Conservation (phyloP, 176 grass and related monocot genomes). For the Phoenix dactylifera region DNA sequence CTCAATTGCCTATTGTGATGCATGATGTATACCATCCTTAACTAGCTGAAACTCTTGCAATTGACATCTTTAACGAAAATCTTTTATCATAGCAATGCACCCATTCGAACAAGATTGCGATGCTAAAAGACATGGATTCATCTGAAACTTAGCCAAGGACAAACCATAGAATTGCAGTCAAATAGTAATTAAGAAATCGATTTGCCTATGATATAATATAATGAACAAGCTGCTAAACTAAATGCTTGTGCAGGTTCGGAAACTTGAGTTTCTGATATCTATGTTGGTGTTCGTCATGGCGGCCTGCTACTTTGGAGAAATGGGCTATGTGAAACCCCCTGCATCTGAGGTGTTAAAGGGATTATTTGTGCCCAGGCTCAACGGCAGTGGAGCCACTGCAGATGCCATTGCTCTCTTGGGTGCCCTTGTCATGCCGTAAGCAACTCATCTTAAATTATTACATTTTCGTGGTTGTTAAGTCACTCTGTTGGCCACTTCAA, state of each 20-base stretch:
- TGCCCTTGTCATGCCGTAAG: slow-evolving; percentile 89
- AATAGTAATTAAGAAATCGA: too few relatives aligned
- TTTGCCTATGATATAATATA: background rate
- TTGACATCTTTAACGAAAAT: too few relatives aligned
- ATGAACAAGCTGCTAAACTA: background rate
- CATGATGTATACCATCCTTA: too few relatives aligned
- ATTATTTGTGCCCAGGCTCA: slow-evolving; percentile 63
- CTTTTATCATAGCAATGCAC: too few relatives aligned
- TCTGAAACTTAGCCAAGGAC: too few relatives aligned
- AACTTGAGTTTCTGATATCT: slow-evolving; percentile 56
- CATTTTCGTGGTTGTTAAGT: too few relatives aligned
- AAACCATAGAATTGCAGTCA: too few relatives aligned
- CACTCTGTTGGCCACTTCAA: too few relatives aligned
- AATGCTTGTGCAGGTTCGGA: slow-evolving; percentile 31
- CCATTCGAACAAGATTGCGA: too few relatives aligned
- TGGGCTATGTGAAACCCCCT: slow-evolving; percentile 74
- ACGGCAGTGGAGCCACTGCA: slow-evolving; percentile 36
- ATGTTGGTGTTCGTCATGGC: slow-evolving; percentile 67
- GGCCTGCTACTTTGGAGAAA: slow-evolving; percentile 64
- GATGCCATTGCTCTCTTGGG: slow-evolving; percentile 84
- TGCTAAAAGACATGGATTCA: too few relatives aligned
- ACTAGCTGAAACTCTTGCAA: too few relatives aligned
- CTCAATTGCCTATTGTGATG: too few relatives aligned
- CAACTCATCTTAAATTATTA: background rate
- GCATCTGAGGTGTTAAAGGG: slow-evolving; percentile 62